Percentiles rank a stretch among this genome's conserved stretches.
Evolutionary conservation across 176 grass and related monocot genomes (phyloP).

Genomic region (Juncus effusus): DNA sequence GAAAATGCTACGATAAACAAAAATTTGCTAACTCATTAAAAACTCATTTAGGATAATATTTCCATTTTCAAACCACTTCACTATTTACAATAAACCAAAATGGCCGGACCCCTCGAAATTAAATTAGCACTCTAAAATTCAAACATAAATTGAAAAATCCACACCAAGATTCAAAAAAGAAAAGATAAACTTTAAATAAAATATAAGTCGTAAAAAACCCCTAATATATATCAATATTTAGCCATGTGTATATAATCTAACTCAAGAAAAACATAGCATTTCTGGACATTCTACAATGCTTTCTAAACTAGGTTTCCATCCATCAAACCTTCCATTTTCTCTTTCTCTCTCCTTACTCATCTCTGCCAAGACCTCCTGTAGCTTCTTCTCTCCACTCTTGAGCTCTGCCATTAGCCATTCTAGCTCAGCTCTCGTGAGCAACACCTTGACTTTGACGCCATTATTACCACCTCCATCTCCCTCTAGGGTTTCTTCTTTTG

Average conservation of each 20-base stretch:
- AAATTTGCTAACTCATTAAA: not conserved
- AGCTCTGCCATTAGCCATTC: slow-evolving; percentile 74
- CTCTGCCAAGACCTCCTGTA: slow-evolving; percentile 59
- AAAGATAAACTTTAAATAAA: not conserved
- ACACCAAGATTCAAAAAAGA: slow-evolving; percentile 1
- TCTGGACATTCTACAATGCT: slow-evolving; percentile 62
- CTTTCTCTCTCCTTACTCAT: slow-evolving; percentile 25
- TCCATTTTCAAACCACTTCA: not conserved
- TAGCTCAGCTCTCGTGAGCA: slow-evolving; percentile 61
- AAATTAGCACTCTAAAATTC: slow-evolving; percentile 8
- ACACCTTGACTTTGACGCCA: slow-evolving; percentile 57
- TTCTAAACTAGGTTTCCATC: slow-evolving; percentile 58
- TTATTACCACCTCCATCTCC: not conserved
- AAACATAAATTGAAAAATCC: slow-evolving; percentile 12
- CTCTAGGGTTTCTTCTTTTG: slow-evolving; percentile 7
- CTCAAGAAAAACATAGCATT: slow-evolving; percentile 12
- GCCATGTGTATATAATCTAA: not conserved
- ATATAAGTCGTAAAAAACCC: slow-evolving; percentile 1
- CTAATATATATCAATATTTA: not conserved
- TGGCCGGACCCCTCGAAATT: not conserved
- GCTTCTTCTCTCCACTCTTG: slow-evolving; percentile 56
- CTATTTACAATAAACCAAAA: slow-evolving; percentile 17
- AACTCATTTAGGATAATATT: slow-evolving; percentile 1
- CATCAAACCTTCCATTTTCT: slow-evolving; percentile 23
- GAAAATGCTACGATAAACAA: not conserved